Evolutionary conservation across 2,329 filamentous ascomycete species (phyloP).

Genomic region (Pseudogymnoascus sp.): DNA sequence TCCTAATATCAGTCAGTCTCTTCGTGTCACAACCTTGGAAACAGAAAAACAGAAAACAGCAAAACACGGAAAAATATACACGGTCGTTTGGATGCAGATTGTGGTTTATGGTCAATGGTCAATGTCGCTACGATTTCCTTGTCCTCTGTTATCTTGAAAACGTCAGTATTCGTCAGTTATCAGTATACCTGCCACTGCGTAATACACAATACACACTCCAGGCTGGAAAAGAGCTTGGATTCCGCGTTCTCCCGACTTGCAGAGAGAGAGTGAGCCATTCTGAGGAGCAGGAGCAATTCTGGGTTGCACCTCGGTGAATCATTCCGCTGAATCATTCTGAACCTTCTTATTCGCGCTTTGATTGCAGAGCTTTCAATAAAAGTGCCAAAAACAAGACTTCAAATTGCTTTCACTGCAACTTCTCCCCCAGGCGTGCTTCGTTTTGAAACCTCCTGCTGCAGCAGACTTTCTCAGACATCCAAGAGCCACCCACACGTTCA

Average conservation of each 20-base stretch:
- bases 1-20: conserved; percentile 1
- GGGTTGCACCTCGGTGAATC: not conserved
- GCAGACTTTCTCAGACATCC: not conserved
- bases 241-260: not conserved
- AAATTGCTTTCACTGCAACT: not conserved
- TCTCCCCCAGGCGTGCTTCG: not conserved
- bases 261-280: not conserved
- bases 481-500: not conserved
- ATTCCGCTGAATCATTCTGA: not conserved
- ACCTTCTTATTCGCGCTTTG: not conserved
- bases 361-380: not conserved
- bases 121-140: not conserved
- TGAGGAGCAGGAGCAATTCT: not conserved
- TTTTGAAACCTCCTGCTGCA: not conserved
- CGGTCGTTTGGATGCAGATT: not conserved
- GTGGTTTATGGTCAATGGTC: not conserved
- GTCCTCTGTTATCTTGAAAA: not conserved
- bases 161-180: conserved; percentile 3
- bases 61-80: not conserved
- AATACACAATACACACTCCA: not conserved
- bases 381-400: not conserved
- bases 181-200: conserved; percentile 1
- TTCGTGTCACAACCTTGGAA: not conserved
- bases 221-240: not conserved
- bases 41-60: not conserved